Evolutionary conservation across 2,329 filamentous ascomycete genomes (phyloP).

Genomic region (Nothomitra cinnamomea): DNA sequence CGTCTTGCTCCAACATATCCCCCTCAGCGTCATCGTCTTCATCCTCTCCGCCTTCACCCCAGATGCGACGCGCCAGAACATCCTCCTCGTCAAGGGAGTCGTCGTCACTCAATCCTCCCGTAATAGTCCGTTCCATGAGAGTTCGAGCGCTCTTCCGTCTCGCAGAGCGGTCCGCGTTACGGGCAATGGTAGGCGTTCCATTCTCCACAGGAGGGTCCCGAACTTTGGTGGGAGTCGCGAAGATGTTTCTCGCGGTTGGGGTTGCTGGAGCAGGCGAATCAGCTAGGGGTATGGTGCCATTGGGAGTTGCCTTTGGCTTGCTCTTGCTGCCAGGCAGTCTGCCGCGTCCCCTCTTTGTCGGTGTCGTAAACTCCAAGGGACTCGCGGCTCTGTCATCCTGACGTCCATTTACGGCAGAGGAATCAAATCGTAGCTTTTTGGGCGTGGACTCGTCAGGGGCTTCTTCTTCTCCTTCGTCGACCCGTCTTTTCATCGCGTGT

Average conservation of each 20-base stretch:
- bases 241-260: background rate
- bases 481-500: conserved; percentile 6
- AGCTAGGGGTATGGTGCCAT: background rate
- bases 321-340: conserved; percentile 7
- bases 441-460: background rate
- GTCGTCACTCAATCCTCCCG: conserved; percentile 48
- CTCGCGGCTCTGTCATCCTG: background rate
- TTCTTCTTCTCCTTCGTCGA: background rate
- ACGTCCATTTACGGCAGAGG: background rate
- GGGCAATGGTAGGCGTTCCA: conserved; percentile 45
- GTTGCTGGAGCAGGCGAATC: background rate
- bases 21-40: conserved; percentile 10
- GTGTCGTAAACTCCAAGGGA: background rate
- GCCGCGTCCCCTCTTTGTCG: conserved; percentile 5
- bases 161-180: conserved; percentile 69
- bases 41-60: conserved; percentile 25
- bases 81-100: conserved; percentile 52
- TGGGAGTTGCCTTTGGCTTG: background rate
- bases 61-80: conserved; percentile 49
- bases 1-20: conserved; percentile 15
- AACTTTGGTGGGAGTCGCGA: conserved; percentile 5
- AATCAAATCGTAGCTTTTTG: background rate
- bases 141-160: conserved; percentile 67
- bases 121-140: conserved; percentile 54
- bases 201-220: conserved; percentile 17